Conservation (phyloP, 2,329 filamentous ascomycete species). For the Ceratocystis lukuohia region DNA sequence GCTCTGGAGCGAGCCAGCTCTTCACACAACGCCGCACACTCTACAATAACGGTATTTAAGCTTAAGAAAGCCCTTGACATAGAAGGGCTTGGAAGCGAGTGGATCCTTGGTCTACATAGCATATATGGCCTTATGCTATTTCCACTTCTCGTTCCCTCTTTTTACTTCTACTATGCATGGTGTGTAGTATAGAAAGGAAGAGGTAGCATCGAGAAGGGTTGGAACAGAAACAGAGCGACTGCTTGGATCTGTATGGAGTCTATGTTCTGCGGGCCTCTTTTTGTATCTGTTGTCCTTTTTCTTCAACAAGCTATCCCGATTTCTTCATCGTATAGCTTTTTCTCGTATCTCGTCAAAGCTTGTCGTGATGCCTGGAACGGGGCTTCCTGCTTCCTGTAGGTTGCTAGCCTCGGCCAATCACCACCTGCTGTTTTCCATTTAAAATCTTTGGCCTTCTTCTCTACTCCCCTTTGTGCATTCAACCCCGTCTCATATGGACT, state of each 20-base stretch:
- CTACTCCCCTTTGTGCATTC: not conserved
- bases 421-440: too few relatives aligned
- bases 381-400: not conserved
- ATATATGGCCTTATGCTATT: too few relatives aligned
- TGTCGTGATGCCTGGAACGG: not conserved
- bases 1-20: not conserved
- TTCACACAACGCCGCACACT: not conserved
- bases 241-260: not conserved
- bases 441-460: not conserved
- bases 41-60: not conserved
- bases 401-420: slow-evolving; percentile 32
- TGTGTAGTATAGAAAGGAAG: not conserved
- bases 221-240: not conserved
- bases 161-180: not conserved
- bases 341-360: not conserved
- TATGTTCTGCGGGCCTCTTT: slow-evolving; percentile 6
- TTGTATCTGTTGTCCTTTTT: not conserved
- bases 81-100: not conserved
- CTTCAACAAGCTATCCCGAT: not conserved
- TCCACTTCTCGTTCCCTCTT: not conserved
- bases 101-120: not conserved
- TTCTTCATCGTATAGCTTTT: slow-evolving; percentile 38
- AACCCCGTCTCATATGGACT: not conserved
- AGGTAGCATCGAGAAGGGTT: not conserved
- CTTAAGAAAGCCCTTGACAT: slow-evolving; percentile 6